Base-by-base conservation (phyloP, 2,329 filamentous ascomycete species). In the Didymella lethalis region DNA sequence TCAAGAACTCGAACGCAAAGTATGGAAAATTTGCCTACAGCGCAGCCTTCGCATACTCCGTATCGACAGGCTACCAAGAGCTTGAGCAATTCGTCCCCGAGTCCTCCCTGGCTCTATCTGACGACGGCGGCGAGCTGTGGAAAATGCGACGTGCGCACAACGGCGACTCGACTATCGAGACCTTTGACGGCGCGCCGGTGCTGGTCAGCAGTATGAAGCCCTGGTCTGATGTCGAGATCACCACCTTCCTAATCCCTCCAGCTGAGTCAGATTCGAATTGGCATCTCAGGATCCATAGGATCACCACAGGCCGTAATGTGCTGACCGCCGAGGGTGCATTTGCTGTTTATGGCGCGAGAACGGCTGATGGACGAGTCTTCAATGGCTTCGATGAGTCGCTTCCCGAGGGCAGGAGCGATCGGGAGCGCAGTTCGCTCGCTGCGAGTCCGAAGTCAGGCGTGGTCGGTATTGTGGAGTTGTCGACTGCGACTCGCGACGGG, bases 1-100 rank as follows among this genome's bases (percentile, higher is more conserved):
- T 93, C 81, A 91, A 91, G 76, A 90, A 89, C 53, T 91, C 90
- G 0, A 90, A 93, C 74, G 89, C 90, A 61, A 93, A 93, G 71
- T 93, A 93, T 75, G 90, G 90, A 46, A 85, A 86, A 59, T 93
- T 93, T 71, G 90, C 90, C 6, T 93, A 93, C 77, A 90, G 87
- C 69, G 88, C 88, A 51, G 85, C 88, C 0, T 93, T 91, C 73
- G 90, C 84, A 20, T 93, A 93, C 78, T 91, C 88, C 0, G 90
- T 93, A 0, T 90, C 90, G 0, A 90, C 90, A 0, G 90, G 91
- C 0, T 84, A 87, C 18, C 91, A 92, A 75, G 88, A 88, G 0
- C 84, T 93, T 1, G 90, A 92, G 73, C 90, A 92, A 69, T 91
- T 89, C 71, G 89, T 90, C 0, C 85, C 91, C 1, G 90, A 91